Evolutionary conservation across 73 alveolate genomes (phyloP), one percentile per base, ranked within the genome.

Genomic region (Symbiodinium natans): DNA sequence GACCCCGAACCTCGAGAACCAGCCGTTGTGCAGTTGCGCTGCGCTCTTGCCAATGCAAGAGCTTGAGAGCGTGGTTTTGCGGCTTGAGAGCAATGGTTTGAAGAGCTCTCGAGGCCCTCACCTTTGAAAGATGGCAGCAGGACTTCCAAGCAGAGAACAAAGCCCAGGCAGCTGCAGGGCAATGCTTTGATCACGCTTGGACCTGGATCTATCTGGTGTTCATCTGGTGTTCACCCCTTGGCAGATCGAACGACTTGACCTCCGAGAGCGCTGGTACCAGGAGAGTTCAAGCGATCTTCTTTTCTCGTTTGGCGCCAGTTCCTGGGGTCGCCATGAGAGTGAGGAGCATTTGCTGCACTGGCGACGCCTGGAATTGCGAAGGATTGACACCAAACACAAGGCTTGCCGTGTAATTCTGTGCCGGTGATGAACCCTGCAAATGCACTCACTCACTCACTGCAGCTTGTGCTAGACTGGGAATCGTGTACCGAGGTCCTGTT

Each of bases 281-380:
- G 95, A 88, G 17, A 74, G 86, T 52, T 52, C 68, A 21, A 27
- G 21, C 25, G 21, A 52, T 27, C 27, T 52, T 2, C 21, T 4
- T 4, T 52, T 52, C 71, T 52, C 71, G 31, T 52, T 29, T 21
- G 15, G 6, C 23, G 71, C 23, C 71, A 29, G n/a, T n/a, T n/a
- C n/a, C n/a, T n/a, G n/a, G n/a, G n/a, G n/a, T n/a, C n/a, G n/a
- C n/a, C n/a, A n/a, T n/a, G n/a, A n/a, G n/a, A n/a, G 71, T 29
- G 13, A 88, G 95, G 95, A 88, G 54, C 95, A 88, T 21, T 68
- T 88, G 95, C 73, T 88, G 73, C 95, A 88, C 71, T 88, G 95
- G 95, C 95, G 95, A 29, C 95, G 95, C 43, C 80, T 56, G 31
- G 95, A 88, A 63, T 73, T 88, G 43, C 17, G 95, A 40, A 48